phyloP scores from a whole-genome alignment of 228 moss, liverwort and hornwort genomes.

The Sphagnum magellanicum region DNA sequence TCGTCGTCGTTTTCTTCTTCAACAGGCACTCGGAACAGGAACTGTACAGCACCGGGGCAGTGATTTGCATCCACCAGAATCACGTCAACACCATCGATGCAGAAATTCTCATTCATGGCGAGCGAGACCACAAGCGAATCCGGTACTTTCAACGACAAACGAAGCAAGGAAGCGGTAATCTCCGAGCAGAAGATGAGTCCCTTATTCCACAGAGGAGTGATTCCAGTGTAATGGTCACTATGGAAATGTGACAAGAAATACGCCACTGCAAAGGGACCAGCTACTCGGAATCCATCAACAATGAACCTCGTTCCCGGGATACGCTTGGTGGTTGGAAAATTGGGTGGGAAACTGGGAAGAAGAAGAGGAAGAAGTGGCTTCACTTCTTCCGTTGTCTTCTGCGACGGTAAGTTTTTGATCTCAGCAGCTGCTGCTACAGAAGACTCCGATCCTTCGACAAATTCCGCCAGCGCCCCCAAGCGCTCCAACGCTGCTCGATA shows the following conservation, averaged over 20 bases:
- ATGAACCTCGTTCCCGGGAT: slow-evolving; percentile 72
- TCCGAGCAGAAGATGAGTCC: slow-evolving; percentile 75
- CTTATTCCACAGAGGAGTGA: slow-evolving; percentile 59
- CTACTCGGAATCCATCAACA: slow-evolving; percentile 67
- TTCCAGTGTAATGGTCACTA: slow-evolving; percentile 76
- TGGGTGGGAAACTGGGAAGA: slow-evolving; percentile 40
- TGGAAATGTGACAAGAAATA: slow-evolving; percentile 88
- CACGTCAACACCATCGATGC: slow-evolving; percentile 65
- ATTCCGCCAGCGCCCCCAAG: too few relatives aligned
- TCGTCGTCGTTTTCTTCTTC: slow-evolving; percentile 3
- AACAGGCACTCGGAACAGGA: slow-evolving; percentile 60
- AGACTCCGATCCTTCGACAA: too few relatives aligned
- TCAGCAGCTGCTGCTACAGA: too few relatives aligned
- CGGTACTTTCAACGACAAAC: slow-evolving; percentile 45
- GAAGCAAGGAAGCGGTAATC: slow-evolving; percentile 59
- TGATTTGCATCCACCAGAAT: slow-evolving; percentile 74
- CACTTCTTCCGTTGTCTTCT: too few relatives aligned
- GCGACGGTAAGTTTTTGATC: too few relatives aligned
- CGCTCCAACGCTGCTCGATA: too few relatives aligned
- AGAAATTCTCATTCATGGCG: slow-evolving; percentile 22
- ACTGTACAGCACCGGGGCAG: slow-evolving; percentile 84
- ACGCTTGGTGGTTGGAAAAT: slow-evolving; percentile 60
- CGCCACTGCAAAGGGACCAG: slow-evolving; percentile 57
- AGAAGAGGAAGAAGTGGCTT: too few relatives aligned
- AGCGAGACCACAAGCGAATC: slow-evolving; percentile 55